Base-by-base conservation (phyloP, 23 red algal genomes). In the Agarophyton chilense region DNA sequence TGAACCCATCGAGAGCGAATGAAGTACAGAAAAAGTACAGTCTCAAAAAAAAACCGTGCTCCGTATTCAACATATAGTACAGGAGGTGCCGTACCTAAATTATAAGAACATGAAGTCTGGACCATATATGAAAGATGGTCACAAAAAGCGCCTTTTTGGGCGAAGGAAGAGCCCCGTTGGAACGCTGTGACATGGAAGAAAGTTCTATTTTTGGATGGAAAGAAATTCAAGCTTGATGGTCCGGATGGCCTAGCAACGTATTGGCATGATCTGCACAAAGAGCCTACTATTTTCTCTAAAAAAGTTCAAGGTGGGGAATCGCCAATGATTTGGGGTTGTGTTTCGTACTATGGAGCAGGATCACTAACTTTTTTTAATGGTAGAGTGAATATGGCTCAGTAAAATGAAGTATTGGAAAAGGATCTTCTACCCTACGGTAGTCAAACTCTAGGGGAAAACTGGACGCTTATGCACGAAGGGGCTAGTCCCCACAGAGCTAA, bases 191-290 rank as follows among this genome's bases (percentile, higher is more conserved):
- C 33, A 33, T 73, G 67, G 14, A 49, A 49, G 39, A 42, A 73
- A 9, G 67, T 73, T 73, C 33, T 73, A 7, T 73, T 73, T n/a
- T 39, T 31, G 10, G 67, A 73, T 22, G 21, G 17, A 62, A 73
- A 73, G 31, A 73, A 73, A n/a, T 73, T 73, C 22, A 73, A 73
- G 8, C 22, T 73, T 6, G 67, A 73, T 73, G 67, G 67, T 39
- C 67, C 67, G 7, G 67, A 73, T 49, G 67, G 67, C 16, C 9
- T 39, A 7, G 18, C 4, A 10, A 13, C 5, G 9, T 73, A 73
- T 49, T 73, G 67, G 67, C 67, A 73, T 22, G 67, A 73, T 22
- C 39, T 73, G 17, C 11, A 34, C 8, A 73, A 33, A 9, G 31
- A 34, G 7, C 38, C 38, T 38, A 40, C 6, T 10, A 9, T 33